These are phyloP conservation scores for Fusarium buharicum DNA, from an alignment of 2,329 filamentous ascomycete genomes.

Conservation along the genomic window DNA sequence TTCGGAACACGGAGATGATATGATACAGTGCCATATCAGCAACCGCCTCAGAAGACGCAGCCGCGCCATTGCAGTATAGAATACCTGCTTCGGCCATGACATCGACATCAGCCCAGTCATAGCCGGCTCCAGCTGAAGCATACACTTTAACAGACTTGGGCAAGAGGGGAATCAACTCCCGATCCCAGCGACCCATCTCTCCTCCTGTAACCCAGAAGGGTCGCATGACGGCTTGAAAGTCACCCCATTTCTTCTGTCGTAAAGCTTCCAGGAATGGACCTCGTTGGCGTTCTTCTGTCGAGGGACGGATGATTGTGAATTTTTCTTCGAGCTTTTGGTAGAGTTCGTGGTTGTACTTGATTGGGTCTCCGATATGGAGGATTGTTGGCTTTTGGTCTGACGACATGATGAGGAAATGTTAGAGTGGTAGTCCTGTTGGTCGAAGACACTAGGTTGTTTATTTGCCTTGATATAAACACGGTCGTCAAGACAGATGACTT, in stretches of 20 bases:
- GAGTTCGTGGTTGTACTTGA: conserved; percentile 47
- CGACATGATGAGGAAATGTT: background rate
- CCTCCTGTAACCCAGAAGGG: conserved; percentile 73
- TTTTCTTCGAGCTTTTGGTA: conserved; percentile 46
- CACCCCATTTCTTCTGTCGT: conserved; percentile 53
- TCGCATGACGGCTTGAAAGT: conserved; percentile 60
- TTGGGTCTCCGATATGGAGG: conserved; percentile 49
- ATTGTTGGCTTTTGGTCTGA: conserved; percentile 39
- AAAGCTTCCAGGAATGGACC: conserved; percentile 52
- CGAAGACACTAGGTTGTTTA: too few relatives aligned
- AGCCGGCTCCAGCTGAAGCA: conserved; percentile 70
- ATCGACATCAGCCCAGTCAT: conserved; percentile 70
- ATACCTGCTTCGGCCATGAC: conserved; percentile 51
- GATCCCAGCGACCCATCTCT: conserved; percentile 72
- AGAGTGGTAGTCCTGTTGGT: accelerated
- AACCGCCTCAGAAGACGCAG: conserved; percentile 69
- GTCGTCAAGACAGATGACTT: too few relatives aligned
- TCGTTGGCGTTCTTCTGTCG: conserved; percentile 52
- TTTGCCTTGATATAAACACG: background rate
- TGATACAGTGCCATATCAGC: conserved; percentile 70
- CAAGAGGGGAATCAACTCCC: conserved; percentile 65
- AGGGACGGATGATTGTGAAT: conserved; percentile 51
- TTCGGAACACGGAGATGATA: conserved; percentile 67
- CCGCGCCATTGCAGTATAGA: conserved; percentile 71
- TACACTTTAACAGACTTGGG: conserved; percentile 65